A percentile compares a stretch with the other conserved stretches of the same genome.
phyloP scores from a whole-genome alignment of 2,329 filamentous ascomycete species.

The Ascochyta fabae region DNA sequence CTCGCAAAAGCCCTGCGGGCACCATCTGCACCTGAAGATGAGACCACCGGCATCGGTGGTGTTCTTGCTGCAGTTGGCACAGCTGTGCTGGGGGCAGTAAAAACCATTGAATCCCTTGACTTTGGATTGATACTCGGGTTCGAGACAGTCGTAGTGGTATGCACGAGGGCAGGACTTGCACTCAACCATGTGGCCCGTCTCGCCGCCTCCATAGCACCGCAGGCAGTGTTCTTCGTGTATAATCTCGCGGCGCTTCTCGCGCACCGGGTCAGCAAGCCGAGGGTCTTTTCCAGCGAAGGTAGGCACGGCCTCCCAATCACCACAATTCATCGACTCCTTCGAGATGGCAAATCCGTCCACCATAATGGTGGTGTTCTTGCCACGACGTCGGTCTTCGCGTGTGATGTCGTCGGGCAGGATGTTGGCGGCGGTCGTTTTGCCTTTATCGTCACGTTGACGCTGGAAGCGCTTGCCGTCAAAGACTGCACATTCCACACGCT shows the following conservation, averaged over 20 bases:
- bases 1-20: conserved; percentile 63
- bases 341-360: conserved; percentile 62
- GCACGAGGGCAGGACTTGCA: conserved; percentile 62
- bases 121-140: conserved; percentile 49
- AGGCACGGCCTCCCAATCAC: conserved; percentile 64
- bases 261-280: conserved; percentile 56
- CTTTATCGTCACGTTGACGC: conserved; percentile 43
- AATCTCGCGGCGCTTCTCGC: conserved; percentile 57
- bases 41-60: conserved; percentile 58
- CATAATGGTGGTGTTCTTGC: conserved; percentile 65
- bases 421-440: conserved; percentile 35
- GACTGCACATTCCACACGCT: conserved; percentile 63
- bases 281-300: conserved; percentile 64
- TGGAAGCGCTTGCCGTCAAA: conserved; percentile 63
- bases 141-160: conserved; percentile 61
- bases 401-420: conserved; percentile 50
- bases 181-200: conserved; percentile 55
- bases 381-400: conserved; percentile 58
- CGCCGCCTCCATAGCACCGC: conserved; percentile 51
- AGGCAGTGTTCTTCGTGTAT: conserved; percentile 61
- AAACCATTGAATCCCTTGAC: conserved; percentile 55
- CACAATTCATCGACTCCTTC: conserved; percentile 62
- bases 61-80: conserved; percentile 60
- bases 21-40: conserved; percentile 62
- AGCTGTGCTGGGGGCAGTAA: conserved; percentile 63